Base-by-base conservation (phyloP, 2,329 filamentous ascomycete genomes). In the Ophiostoma australiae region DNA sequence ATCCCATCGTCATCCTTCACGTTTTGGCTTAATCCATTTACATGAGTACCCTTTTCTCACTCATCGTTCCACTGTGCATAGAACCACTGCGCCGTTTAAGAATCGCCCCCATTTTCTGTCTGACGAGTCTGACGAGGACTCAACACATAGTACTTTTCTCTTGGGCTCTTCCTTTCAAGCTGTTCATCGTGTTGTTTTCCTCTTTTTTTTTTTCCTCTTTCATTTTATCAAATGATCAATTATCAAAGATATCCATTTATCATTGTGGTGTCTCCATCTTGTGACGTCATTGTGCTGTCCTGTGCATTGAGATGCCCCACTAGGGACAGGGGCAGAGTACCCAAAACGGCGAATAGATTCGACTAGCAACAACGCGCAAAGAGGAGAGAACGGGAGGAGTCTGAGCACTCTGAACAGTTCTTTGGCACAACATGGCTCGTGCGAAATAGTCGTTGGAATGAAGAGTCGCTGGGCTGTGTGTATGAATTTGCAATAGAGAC, bases 241-340 rank as follows among this genome's bases (percentile, higher is more conserved):
- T 23, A n/a, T n/a, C 48, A 15, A 61, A 27, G 7, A 27, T 33
- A 31, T 31, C 13, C 23, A 61, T 31, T 61, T 6, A 1, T 33
- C 27, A 23, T 31, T 33, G 15, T 63, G n/a, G 27, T 35, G 27
- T 37, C 35, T 35, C 33, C 63, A 66, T 35, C 33, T 17, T 65
- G 10, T 66, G 63, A 66, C 63, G 63, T 66, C 63, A 66, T 39
- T 39, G 35, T 23, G 63, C 41, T 65, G n/a, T 65, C 61, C 23
- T n/a, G 15, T 37, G 61, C 31, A 65, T 65, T 66, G 63, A 39
- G 41, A 39, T 8, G 35, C 35, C 35, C 63, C 63, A 66, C 63
- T 39, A 33, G 31, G 61, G 33, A 37, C 31, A 65, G 61, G 61
- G 61, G 61, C 20, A 65, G 33, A 17, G 27, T 27, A 63, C 27